phyloP scores from a whole-genome alignment of 2,329 filamentous ascomycete genomes.

The Chrysoporthe austroafricana region DNA sequence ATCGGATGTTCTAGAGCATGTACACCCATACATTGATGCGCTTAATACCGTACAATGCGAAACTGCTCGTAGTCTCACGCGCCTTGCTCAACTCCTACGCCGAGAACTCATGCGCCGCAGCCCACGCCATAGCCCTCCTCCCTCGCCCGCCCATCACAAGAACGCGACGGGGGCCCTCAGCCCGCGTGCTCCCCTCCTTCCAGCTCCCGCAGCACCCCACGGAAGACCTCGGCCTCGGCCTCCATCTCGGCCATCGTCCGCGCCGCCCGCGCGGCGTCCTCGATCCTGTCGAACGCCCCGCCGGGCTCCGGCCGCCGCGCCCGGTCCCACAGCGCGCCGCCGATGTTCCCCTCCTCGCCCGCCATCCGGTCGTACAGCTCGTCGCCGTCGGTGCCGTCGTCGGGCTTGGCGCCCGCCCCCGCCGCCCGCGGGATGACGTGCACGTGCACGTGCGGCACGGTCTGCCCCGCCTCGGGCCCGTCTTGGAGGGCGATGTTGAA shows the following conservation, averaged over 20 bases:
- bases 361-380: constrained; percentile 84
- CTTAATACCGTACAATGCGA: no score
- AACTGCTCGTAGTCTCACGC: no score
- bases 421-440: constrained; percentile 80
- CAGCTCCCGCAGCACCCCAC: constrained; percentile 51
- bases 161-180: no score
- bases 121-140: background rate
- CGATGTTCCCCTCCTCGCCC: constrained; percentile 82
- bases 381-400: constrained; percentile 54
- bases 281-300: constrained; percentile 68
- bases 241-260: constrained; percentile 77
- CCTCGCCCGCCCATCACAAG: background rate
- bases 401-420: constrained; percentile 52
- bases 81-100: no score
- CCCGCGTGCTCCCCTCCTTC: constrained; percentile 36
- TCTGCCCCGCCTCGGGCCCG: constrained; percentile 87
- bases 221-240: constrained; percentile 73
- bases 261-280: constrained; percentile 70
- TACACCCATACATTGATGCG: no score
- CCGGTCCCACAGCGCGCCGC: constrained; percentile 66
- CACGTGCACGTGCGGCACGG: constrained; percentile 89
- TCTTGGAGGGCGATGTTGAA: constrained; percentile 98
- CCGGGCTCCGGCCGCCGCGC: constrained; percentile 44
- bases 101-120: background rate
- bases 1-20: no score